These are phyloP conservation scores for Pyrenochaeta sp. DNA, from an alignment of 2,329 filamentous ascomycete species.

Conservation along the genomic window DNA sequence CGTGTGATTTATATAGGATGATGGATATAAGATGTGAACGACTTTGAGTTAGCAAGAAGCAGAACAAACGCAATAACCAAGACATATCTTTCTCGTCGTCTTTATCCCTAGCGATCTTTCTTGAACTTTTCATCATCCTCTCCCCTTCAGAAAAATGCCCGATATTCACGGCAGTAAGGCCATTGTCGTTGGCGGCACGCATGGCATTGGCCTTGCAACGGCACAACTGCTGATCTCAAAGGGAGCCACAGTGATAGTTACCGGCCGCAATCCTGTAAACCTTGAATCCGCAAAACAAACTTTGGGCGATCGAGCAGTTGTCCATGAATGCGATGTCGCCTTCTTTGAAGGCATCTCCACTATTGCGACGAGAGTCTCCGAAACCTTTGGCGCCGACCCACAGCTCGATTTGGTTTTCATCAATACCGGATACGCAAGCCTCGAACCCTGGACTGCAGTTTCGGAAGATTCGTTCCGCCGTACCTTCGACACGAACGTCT, in stretches of 20 bases:
- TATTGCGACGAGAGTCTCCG: neutral
- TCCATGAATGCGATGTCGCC: constrained; percentile 5
- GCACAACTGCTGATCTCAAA: constrained; percentile 10
- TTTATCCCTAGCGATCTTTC: too few relatives aligned
- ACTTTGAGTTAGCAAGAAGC: too few relatives aligned
- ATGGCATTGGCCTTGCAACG: constrained; percentile 13
- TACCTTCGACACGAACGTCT: constrained; percentile 5
- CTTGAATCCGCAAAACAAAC: constrained; percentile 3
- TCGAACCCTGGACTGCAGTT: constrained; percentile 2
- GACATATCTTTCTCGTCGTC: too few relatives aligned
- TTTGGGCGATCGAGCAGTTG: neutral
- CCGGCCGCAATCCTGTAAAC: constrained; percentile 5
- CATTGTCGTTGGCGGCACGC: constrained; percentile 10
- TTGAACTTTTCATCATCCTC: too few relatives aligned
- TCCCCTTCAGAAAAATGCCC: neutral
- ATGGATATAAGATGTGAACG: too few relatives aligned
- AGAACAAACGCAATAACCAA: too few relatives aligned
- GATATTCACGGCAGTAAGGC: constrained; percentile 7
- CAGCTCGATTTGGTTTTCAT: constrained; percentile 9
- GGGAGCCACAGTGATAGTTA: constrained; percentile 5
- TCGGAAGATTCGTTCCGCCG: constrained; percentile 2
- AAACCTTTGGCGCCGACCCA: constrained; percentile 1
- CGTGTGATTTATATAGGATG: too few relatives aligned
- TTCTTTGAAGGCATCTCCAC: neutral
- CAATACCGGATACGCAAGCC: constrained; percentile 8